Evolutionary conservation across 768 basidiomycete species (phyloP).

Genomic region (Suillus hirtellus): DNA sequence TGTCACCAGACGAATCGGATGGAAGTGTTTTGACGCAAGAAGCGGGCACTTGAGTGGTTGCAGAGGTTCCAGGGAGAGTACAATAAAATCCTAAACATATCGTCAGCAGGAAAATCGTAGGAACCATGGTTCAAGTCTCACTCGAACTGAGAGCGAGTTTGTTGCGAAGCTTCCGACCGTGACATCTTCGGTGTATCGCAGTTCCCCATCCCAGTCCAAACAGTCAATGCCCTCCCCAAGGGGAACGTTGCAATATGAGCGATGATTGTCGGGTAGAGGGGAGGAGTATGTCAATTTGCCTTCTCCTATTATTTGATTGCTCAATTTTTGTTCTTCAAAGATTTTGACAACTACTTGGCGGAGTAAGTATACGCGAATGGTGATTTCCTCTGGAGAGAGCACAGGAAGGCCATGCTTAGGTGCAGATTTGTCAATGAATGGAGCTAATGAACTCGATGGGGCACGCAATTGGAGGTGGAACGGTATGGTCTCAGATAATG

Average conservation of each 20-base stretch:
- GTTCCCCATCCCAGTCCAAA: constrained; percentile 64
- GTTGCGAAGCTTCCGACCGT: constrained; percentile 48
- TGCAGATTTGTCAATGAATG: constrained; percentile 39
- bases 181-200: constrained; percentile 40
- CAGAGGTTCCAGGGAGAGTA: constrained; percentile 47
- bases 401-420: constrained; percentile 5
- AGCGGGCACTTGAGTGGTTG: constrained; percentile 38
- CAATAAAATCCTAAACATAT: constrained; percentile 55
- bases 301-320: constrained; percentile 42
- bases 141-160: constrained; percentile 50
- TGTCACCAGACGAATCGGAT: constrained; percentile 60
- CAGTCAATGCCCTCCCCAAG: constrained; percentile 36
- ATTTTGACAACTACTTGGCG: constrained; percentile 48
- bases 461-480: constrained; percentile 66
- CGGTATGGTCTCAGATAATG: constrained; percentile 56
- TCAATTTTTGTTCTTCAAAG: constrained; percentile 16
- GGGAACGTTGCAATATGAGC: constrained; percentile 10
- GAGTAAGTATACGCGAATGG: constrained; percentile 51
- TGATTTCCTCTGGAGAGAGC: constrained; percentile 15
- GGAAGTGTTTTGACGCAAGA: constrained; percentile 40
- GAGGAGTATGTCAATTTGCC: constrained; percentile 49
- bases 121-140: constrained; percentile 24
- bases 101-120: not conserved
- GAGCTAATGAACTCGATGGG: constrained; percentile 42
- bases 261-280: constrained; percentile 26